Evolutionary conservation across 1,284 basidiomycete genomes (phyloP).

Genomic region (Hypsizygus ulmarius): DNA sequence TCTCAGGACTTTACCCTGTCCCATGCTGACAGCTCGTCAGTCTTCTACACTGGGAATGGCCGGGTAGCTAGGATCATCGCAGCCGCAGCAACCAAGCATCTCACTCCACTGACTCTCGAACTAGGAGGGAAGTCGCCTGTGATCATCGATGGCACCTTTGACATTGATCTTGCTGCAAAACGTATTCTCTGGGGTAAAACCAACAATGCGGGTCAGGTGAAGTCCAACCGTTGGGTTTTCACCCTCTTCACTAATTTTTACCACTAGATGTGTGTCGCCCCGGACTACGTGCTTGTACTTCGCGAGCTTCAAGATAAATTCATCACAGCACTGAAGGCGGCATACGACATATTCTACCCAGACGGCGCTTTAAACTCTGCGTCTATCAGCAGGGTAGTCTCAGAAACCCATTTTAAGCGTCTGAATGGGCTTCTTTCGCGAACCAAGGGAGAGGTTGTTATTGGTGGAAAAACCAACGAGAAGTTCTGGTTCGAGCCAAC

Average conservation of each 20-base stretch:
- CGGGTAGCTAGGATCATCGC: conserved; percentile 64
- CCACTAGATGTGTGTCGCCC: conserved; percentile 63
- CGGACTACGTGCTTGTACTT: conserved; percentile 79
- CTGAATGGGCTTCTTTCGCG: conserved; percentile 58
- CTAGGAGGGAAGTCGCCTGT: conserved; percentile 80
- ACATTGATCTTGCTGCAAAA: conserved; percentile 56
- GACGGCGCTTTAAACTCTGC: conserved; percentile 33
- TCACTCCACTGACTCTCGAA: conserved; percentile 70
- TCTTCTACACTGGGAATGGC: conserved; percentile 49
- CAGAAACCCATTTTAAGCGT: conserved; percentile 47
- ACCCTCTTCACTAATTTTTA: conserved; percentile 8
- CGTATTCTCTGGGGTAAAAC: conserved; percentile 80
- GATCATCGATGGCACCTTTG: conserved; percentile 67
- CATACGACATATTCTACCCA: conserved; percentile 42
- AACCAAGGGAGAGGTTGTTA: conserved; percentile 68
- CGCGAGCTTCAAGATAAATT: conserved; percentile 59
- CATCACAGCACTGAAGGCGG: conserved; percentile 53
- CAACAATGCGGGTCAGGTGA: conserved; percentile 63
- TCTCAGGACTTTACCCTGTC: background rate
- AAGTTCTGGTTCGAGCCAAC: conserved; percentile 63
- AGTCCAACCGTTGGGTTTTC: conserved; percentile 31
- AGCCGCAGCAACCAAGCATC: conserved; percentile 64
- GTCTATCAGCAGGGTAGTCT: conserved; percentile 41
- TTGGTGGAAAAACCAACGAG: conserved; percentile 67
- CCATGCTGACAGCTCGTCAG: conserved; percentile 14